Percentiles rank a stretch among this genome's conserved stretches.
Evolutionary conservation across 768 basidiomycete species (phyloP).

Genomic region (Lentinula detonsa): DNA sequence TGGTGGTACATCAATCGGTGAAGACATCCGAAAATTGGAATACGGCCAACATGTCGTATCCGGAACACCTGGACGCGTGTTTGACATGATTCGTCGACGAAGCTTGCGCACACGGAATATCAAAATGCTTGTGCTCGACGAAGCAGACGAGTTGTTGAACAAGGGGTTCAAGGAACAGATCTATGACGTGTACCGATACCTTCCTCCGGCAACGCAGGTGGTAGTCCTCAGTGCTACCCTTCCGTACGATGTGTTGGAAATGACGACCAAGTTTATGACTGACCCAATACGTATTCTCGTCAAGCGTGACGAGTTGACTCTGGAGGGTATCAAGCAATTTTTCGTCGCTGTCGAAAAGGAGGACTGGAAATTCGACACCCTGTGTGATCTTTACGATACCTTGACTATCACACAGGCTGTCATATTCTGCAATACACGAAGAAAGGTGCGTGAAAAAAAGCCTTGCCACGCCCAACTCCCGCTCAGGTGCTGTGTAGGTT

Average conservation of each 20-base stretch:
- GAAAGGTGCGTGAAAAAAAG: constrained; percentile 60
- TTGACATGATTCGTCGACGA: constrained; percentile 97
- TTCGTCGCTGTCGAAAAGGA: constrained; percentile 99
- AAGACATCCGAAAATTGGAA: constrained; percentile 95
- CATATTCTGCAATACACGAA: constrained; percentile 96
- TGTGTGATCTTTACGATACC: constrained; percentile 96
- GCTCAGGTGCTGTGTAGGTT: constrained; percentile 46
- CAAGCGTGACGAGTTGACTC: constrained; percentile 97
- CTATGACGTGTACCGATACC: constrained; percentile 96
- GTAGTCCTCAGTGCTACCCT: constrained; percentile 94
- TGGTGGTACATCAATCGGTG: constrained; percentile 94
- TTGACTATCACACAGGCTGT: constrained; percentile 99
- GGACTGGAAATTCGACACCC: constrained; percentile 98
- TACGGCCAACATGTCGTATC: constrained; percentile 97
- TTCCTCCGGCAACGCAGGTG: constrained; percentile 95
- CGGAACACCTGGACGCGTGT: constrained; percentile 96
- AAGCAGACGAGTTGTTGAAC: constrained; percentile 94
- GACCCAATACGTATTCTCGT: constrained; percentile 98
- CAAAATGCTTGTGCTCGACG: constrained; percentile 94
- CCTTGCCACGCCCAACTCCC: neutral
- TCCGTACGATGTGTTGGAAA: constrained; percentile 95
- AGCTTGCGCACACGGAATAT: constrained; percentile 93
- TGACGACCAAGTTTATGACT: constrained; percentile 99
- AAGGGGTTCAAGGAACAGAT: constrained; percentile 99
- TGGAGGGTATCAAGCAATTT: constrained; percentile 95